phyloP scores from a whole-genome alignment of 495 filamentous ascomycete species.

The Cryomyces antarcticus region DNA sequence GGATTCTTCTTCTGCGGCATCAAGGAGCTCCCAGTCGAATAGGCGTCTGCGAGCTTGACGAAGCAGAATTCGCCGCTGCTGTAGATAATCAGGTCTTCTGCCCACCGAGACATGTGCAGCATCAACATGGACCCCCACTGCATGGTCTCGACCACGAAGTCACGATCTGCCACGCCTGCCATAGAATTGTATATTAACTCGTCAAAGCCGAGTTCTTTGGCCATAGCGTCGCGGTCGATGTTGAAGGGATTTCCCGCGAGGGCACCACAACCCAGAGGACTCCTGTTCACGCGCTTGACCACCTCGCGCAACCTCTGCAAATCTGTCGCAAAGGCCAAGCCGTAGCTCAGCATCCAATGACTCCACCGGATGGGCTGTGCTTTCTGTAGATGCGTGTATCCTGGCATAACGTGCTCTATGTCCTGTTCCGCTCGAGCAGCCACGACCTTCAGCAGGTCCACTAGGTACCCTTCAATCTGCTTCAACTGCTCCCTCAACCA shows the following conservation, averaged over 20 bases:
- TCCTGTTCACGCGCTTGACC: constrained; percentile 51
- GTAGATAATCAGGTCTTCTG: constrained; percentile 84
- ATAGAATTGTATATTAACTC: constrained; percentile 68
- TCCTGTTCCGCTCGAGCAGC: constrained; percentile 58
- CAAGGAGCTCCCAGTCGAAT: constrained; percentile 62
- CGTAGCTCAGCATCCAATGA: constrained; percentile 73
- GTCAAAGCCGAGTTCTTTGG: constrained; percentile 73
- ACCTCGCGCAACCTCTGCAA: constrained; percentile 64
- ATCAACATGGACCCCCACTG: constrained; percentile 77
- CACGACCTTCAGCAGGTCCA: constrained; percentile 50
- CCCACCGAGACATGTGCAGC: constrained; percentile 70
- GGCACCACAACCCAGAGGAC: constrained; percentile 68
- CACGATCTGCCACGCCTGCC: constrained; percentile 64
- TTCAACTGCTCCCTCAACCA: constrained; percentile 70
- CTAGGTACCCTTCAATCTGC: constrained; percentile 46
- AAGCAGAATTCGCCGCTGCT: constrained; percentile 65
- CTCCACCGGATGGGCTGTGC: constrained; percentile 80
- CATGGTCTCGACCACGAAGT: constrained; percentile 79
- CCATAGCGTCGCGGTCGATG: constrained; percentile 77
- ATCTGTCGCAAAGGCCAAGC: constrained; percentile 52
- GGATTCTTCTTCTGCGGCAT: constrained; percentile 87
- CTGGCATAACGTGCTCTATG: constrained; percentile 40
- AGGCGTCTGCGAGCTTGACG: constrained; percentile 65
- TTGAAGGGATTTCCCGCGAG: constrained; percentile 83
- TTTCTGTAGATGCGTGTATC: constrained; percentile 84